A percentile compares a stretch with the other conserved stretches of the same genome.
Evolutionary conservation across 179 eudicot species (phyloP).

Genomic region (Heliamphora pulchella): DNA sequence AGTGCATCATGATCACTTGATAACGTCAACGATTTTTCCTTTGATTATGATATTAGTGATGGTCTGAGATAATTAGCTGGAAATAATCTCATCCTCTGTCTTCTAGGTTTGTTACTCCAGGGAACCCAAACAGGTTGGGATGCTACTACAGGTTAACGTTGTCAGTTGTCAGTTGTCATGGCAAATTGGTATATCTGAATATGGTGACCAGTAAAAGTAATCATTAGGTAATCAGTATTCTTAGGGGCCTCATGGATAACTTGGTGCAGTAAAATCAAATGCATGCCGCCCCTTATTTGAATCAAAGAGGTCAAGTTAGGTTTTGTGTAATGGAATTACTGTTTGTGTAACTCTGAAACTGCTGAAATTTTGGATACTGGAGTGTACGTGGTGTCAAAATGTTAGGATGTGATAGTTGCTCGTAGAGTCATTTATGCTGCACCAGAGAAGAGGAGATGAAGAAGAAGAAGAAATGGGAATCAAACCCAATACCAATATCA

Average conservation of each 20-base stretch:
- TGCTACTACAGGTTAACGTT: neutral
- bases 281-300: neutral
- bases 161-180: neutral
- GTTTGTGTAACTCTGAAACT: neutral
- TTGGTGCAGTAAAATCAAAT: neutral
- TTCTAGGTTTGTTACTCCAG: too few relatives aligned
- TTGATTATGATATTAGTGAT: neutral
- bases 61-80: too few relatives aligned
- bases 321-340: neutral
- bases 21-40: neutral
- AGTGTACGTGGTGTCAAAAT: neutral
- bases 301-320: conserved; percentile 1
- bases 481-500: too few relatives aligned
- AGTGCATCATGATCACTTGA: neutral
- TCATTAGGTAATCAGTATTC: neutral
- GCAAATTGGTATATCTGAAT: neutral
- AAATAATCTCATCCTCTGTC: too few relatives aligned
- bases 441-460: too few relatives aligned
- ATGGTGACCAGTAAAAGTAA: neutral
- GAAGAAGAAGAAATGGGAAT: too few relatives aligned
- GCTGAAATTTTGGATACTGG: neutral
- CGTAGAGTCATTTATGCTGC: too few relatives aligned
- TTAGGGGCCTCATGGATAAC: neutral
- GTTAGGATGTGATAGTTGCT: neutral
- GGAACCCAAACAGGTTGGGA: too few relatives aligned